Conservation (phyloP, 768 basidiomycete genomes). For the Dendrothele bispora region DNA sequence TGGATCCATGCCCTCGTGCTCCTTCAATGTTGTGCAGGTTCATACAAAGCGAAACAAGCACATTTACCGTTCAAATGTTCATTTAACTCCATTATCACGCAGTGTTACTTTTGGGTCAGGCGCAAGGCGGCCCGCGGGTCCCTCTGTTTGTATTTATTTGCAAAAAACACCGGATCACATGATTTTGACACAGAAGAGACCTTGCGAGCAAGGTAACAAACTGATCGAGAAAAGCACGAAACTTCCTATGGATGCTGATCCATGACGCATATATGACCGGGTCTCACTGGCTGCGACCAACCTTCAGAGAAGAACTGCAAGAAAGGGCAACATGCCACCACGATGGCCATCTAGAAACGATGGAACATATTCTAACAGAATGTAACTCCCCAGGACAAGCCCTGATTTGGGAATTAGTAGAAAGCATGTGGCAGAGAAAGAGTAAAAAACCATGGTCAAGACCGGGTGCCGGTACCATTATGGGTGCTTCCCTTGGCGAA, state of each 20-base stretch:
- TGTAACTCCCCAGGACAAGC: slow-evolving; percentile 16
- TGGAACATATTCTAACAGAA: slow-evolving; percentile 20
- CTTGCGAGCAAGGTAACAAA: no score
- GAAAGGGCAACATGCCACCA: slow-evolving; percentile 9
- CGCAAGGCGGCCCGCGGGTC: no score
- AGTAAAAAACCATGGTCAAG: not conserved
- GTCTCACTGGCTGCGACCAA: slow-evolving; percentile 11
- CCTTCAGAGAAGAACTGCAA: not conserved
- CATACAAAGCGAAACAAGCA: no score
- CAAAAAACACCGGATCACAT: no score
- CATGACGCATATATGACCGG: slow-evolving; percentile 21
- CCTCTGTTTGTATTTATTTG: no score
- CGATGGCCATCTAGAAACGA: slow-evolving; percentile 5
- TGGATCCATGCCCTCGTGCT: no score
- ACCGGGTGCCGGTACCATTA: not conserved
- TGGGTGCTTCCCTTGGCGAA: slow-evolving; percentile 1
- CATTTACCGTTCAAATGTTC: no score
- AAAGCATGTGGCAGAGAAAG: slow-evolving; percentile 8
- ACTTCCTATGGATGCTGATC: slow-evolving; percentile 16
- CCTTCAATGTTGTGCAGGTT: no score
- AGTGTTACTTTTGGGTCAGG: no score
- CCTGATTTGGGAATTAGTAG: slow-evolving; percentile 11
- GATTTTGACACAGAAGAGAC: no score
- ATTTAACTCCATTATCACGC: no score
- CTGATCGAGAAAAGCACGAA: not conserved